Conservation (phyloP, 1,139 yeast species). For the Spencermartinsiella ligniputridi region DNA sequence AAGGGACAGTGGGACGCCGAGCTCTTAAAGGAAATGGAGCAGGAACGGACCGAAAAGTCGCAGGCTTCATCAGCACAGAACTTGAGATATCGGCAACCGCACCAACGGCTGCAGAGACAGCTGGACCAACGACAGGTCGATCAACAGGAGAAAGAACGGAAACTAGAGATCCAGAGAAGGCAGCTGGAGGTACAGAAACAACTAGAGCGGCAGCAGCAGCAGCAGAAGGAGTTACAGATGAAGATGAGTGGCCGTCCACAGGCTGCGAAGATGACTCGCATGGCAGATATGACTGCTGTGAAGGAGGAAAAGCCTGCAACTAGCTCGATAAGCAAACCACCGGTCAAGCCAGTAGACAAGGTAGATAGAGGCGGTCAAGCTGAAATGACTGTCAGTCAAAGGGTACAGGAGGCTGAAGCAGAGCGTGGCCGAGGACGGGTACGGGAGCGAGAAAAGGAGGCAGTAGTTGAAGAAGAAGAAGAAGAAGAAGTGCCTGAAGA, state of each 20-base stretch:
- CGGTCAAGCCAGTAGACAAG: no score
- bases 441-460: conserved; percentile 3
- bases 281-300: no score
- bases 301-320: no score
- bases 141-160: conserved; percentile 20
- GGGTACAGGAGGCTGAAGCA: neutral
- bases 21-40: conserved; percentile 23
- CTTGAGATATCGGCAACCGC: neutral
- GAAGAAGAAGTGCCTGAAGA: conserved; percentile 7
- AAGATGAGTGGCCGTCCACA: conserved; percentile 3
- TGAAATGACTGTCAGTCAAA: neutral
- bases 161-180: conserved; percentile 20
- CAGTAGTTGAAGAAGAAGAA: conserved; percentile 5
- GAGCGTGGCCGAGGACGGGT: conserved; percentile 10
- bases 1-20: conserved; percentile 35
- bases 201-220: conserved; percentile 19
- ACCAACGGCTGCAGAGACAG: conserved; percentile 19
- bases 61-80: conserved; percentile 19
- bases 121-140: conserved; percentile 22
- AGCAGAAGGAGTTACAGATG: conserved; percentile 14
- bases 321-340: neutral
- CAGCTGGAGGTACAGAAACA: conserved; percentile 20
- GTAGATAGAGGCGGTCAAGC: neutral
- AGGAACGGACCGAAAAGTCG: conserved; percentile 9
- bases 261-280: neutral